Conservation (phyloP, 495 filamentous ascomycete species). For the Neurospora tetraspora region DNA sequence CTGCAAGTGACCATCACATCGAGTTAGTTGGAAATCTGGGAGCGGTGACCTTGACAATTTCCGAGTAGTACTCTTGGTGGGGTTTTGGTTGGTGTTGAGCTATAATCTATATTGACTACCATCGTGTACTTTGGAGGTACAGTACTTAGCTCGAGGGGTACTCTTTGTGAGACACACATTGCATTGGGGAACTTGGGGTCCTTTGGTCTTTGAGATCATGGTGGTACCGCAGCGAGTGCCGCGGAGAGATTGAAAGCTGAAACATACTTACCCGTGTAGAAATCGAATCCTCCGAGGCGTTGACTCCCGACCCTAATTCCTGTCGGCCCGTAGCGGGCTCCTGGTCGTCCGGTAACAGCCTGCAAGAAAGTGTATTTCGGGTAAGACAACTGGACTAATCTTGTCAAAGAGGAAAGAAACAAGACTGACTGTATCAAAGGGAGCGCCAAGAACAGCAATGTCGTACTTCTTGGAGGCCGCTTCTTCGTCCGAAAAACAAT, state of each 20-base stretch:
- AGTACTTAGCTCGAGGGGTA: neutral
- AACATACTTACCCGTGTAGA: conserved; percentile 20
- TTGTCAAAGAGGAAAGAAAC: neutral
- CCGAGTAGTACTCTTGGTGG: neutral
- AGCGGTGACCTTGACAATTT: neutral
- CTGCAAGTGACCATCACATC: neutral
- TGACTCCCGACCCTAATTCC: conserved; percentile 65
- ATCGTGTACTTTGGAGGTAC: neutral
- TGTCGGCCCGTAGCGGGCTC: conserved; percentile 72
- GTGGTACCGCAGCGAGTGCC: neutral
- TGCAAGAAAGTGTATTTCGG: neutral
- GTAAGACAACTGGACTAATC: neutral
- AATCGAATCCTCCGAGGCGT: conserved; percentile 19
- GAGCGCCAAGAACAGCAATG: conserved; percentile 68
- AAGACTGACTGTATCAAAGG: conserved; percentile 37
- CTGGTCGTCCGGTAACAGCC: conserved; percentile 40
- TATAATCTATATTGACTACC: neutral
- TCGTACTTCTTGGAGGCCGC: conserved; percentile 52
- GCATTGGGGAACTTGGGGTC: neutral
- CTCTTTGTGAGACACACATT: neutral
- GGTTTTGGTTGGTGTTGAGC: neutral
- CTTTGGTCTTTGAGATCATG: neutral
- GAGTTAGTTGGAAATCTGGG: neutral
- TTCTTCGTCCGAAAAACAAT: conserved; percentile 58
- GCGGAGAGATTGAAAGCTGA: neutral